Conservation (phyloP, 148 eudicot genomes). For the Fagopyrum tataricum region DNA sequence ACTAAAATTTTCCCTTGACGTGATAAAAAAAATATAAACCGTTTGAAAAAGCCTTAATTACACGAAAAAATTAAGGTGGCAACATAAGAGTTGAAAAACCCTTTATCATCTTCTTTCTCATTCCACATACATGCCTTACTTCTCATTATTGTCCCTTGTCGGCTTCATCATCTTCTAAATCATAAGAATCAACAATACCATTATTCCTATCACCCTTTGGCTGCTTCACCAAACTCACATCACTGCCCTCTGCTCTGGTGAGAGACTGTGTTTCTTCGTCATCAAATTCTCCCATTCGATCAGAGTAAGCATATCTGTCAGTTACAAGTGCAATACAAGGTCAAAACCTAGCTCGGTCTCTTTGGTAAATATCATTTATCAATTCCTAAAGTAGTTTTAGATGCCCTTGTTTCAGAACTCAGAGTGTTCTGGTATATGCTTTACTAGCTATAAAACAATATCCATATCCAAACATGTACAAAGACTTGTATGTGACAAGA, state of each 20-base stretch:
- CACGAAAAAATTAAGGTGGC: background rate
- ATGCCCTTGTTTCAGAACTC: background rate
- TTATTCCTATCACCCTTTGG: constrained; percentile 31
- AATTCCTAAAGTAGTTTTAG: background rate
- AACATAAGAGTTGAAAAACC: background rate
- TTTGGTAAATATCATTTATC: background rate
- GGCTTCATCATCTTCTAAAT: constrained; percentile 56
- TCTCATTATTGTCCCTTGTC: constrained; percentile 47
- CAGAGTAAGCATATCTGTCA: constrained; percentile 73
- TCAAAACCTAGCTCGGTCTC: background rate
- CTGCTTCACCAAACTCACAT: constrained; percentile 61
- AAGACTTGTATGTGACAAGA: background rate
- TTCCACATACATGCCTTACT: background rate
- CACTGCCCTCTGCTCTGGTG: constrained; percentile 56
- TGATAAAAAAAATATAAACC: background rate
- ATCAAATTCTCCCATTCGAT: constrained; percentile 47
- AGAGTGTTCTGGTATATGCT: background rate
- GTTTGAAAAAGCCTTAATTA: background rate
- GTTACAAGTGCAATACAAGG: background rate
- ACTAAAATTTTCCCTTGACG: background rate
- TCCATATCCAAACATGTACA: background rate
- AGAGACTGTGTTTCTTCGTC: constrained; percentile 82
- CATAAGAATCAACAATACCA: constrained; percentile 26
- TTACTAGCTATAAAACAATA: background rate
- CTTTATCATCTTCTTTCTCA: background rate